Evolutionary conservation across 2,329 filamentous ascomycete species (phyloP), one percentile per base, ranked within the genome.

Genomic region (Neocatenulostroma microsporum): DNA sequence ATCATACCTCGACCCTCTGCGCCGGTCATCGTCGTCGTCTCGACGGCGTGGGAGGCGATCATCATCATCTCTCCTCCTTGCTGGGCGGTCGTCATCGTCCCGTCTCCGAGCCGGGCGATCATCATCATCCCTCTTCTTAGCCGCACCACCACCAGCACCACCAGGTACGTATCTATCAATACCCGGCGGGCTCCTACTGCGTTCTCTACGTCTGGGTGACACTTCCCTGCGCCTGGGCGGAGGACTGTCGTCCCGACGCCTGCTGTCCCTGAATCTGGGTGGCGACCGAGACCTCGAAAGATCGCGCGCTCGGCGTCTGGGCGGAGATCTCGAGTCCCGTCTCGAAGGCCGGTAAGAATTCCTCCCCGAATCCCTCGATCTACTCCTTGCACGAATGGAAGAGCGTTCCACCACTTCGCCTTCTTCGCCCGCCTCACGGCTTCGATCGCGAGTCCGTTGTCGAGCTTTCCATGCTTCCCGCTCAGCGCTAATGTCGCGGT

Each of bases 101-200:
- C 27, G 41, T 38, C 14, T 49, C 46, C 13, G 39, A 36, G 13
- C 42, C 38, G 18, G 41, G 39, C 17, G 6, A 11, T 44, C 42
- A 45, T 41, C 40, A 13, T 45, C 46, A 18, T 35, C 34, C 12
- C 34, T 38, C 15, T 21, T 26, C 20, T 30, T 38, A 15, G 21
- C 25, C 6, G 25, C 27, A 19, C 40, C 14, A 37, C 29, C 32
- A 35, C 34, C 27, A 34, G 47, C 39, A 19, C 58, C 55, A 18
- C 60, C 56, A 29, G 62, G 62, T 4, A 63, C 52, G 38, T 63
- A 63, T 5, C 62, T 53, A 48, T 64, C 62, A 29, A 63, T 62
- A 4, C 58, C 57, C 14, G 41, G 47, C 19, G 50, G 49, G 35
- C 52, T 56, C 3, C 50, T 41, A 29, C 49, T 51, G 19, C 54